Evolutionary conservation across 2,329 filamentous ascomycete genomes (phyloP), one percentile per base, ranked within the genome.

Genomic region (Gliomastix tumulicola): DNA sequence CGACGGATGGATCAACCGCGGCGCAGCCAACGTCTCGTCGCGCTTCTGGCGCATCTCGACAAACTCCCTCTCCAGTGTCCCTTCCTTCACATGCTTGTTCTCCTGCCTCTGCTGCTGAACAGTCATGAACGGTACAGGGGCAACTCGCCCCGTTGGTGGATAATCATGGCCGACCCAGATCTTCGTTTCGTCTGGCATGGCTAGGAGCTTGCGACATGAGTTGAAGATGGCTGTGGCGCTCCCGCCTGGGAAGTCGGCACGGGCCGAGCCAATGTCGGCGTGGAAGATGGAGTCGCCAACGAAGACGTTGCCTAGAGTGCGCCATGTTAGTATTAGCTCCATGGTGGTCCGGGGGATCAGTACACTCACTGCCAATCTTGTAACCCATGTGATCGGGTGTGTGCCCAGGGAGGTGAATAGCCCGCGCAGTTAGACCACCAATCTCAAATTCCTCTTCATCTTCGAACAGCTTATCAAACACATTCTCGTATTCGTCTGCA

Each of bases 301-400:
- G 39, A 72, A 73, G 0, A 73, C 55, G 32, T 63, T 62, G 30
- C 48, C 53, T 55, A 13, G 6, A 10, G n/a, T 3, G 15, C n/a
- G 30, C 10, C 12, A n/a, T n/a, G 30, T 32, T 13, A 17, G 30
- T 28, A n/a, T 28, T 2, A 13, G 17, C 10, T 5, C 11, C 10
- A 7, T n/a, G 17, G 13, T 28, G 6, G 6, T 4, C 13, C 2
- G 4, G 17, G 11, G 25, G 11, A 28, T 28, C 13, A 28, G 17
- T n/a, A n/a, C n/a, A 35, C 51, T 41, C 43, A 62, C 63, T 53
- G 50, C 70, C 73, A 35, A 80, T 67, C 22, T 57, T 53, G 41
- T 82, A 82, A 1, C 75, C 76, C 12, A 77, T 46, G 37, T 80
- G 74, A 43, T 81, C 76, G 0, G 75, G 73, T 0, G 75, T 79